A percentile compares a stretch with the other conserved stretches of the same genome.
Conservation (phyloP, 2,329 filamentous ascomycete species). For the Berkeleyomyces rouxiae region DNA sequence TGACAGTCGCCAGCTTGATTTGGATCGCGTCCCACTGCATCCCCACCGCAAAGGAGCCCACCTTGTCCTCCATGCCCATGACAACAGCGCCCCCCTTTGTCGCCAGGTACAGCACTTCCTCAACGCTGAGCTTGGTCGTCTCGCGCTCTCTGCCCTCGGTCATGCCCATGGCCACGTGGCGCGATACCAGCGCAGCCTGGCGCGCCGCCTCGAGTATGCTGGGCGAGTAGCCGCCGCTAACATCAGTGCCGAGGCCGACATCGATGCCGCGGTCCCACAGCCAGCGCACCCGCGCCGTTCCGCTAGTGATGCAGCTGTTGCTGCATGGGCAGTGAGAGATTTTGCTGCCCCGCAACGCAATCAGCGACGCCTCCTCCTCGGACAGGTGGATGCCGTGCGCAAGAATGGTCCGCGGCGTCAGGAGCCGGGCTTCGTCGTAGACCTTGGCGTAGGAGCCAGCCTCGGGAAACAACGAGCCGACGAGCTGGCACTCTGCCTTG, state of each 20-base stretch:
- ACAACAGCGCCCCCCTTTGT: constrained; percentile 77
- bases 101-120: constrained; percentile 72
- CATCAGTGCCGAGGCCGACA: constrained; percentile 79
- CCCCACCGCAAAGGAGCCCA: constrained; percentile 72
- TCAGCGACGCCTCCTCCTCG: constrained; percentile 45
- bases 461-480: constrained; percentile 51
- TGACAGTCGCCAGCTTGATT: constrained; percentile 42
- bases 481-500: constrained; percentile 52
- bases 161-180: constrained; percentile 46
- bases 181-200: constrained; percentile 62
- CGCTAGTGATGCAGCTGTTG: constrained; percentile 69
- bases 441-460: constrained; percentile 52
- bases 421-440: constrained; percentile 56
- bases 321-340: constrained; percentile 76
- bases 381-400: constrained; percentile 71
- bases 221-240: constrained; percentile 72
- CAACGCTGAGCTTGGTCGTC: constrained; percentile 54
- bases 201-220: constrained; percentile 70
- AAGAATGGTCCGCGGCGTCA: constrained; percentile 59
- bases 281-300: constrained; percentile 57
- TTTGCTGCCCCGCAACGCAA: constrained; percentile 44
- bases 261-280: constrained; percentile 58
- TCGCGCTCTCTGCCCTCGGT: constrained; percentile 24
- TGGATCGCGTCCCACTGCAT: constrained; percentile 88
- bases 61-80: constrained; percentile 50